These are phyloP conservation scores for Pyrus pyrifolia DNA, from an alignment of 306 rosid species.

Conservation along the genomic window DNA sequence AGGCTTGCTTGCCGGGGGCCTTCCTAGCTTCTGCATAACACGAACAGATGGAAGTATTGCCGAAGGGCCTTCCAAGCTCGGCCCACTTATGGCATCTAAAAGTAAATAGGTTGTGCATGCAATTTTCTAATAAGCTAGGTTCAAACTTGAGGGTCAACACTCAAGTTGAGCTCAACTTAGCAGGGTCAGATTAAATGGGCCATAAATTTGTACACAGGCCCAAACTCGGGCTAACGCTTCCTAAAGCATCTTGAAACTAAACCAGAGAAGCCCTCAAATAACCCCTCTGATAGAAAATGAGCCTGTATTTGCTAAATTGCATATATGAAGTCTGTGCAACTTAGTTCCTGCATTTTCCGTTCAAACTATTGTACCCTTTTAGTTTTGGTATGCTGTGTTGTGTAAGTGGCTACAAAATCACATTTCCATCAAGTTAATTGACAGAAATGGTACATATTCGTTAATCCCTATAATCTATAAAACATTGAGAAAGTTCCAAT, in stretches of 20 bases:
- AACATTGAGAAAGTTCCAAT: neutral
- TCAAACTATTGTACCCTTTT: neutral
- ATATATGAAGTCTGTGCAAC: neutral
- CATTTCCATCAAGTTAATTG: neutral
- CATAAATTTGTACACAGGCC: neutral
- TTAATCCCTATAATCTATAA: too few species aligned
- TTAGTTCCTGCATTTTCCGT: neutral
- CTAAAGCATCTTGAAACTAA: neutral
- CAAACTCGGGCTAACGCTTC: neutral
- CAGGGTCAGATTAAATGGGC: neutral
- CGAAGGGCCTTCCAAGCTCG: neutral
- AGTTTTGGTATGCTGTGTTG: neutral
- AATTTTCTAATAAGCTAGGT: neutral
- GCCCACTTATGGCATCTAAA: neutral
- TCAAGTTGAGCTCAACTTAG: neutral
- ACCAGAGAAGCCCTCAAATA: neutral
- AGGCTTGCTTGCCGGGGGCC: neutral
- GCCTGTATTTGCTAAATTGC: neutral
- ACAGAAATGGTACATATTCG: neutral
- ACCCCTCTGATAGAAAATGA: neutral
- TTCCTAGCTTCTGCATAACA: neutral
- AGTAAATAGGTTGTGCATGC: too few species aligned
- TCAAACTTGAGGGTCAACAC: neutral
- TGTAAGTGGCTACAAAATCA: neutral
- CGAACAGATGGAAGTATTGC: neutral